A percentile compares a stretch with the other conserved stretches of the same genome.
phyloP scores from a whole-genome alignment of 345 rosid species.

The Punica granatum region DNA sequence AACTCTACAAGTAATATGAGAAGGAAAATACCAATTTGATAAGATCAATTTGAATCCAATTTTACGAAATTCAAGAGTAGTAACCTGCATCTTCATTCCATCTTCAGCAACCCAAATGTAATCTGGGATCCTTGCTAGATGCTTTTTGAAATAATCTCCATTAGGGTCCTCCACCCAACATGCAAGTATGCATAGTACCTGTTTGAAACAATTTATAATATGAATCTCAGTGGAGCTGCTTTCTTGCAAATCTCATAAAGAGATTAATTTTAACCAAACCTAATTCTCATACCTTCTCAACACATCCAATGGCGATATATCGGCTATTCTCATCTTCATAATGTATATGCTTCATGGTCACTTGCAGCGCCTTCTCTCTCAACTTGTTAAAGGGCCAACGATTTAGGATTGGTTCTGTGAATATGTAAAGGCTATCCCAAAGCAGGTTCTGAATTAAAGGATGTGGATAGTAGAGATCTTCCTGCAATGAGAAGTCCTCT shows the following conservation, averaged over 20 bases:
- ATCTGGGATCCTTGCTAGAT: constrained; percentile 45
- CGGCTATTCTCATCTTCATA: constrained; percentile 31
- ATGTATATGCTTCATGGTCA: constrained; percentile 28
- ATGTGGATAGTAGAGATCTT: constrained; percentile 12
- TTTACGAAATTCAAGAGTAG: not conserved
- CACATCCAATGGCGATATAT: no score
- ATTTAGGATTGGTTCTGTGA: constrained; percentile 31
- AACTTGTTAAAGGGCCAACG: constrained; percentile 39
- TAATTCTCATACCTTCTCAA: no score
- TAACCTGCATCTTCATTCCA: constrained; percentile 58
- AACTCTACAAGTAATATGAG: not conserved
- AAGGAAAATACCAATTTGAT: no score
- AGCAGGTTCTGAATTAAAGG: constrained; percentile 22
- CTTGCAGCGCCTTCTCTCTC: constrained; percentile 23
- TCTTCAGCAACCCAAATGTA: constrained; percentile 64
- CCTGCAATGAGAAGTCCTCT: constrained; percentile 15
- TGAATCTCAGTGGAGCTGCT: no score
- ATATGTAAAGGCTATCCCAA: constrained; percentile 27
- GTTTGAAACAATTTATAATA: constrained; percentile 10
- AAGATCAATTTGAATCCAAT: no score
- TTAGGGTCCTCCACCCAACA: constrained; percentile 64
- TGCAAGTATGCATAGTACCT: constrained; percentile 50
- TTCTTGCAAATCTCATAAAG: no score
- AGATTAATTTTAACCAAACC: no score
- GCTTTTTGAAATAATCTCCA: constrained; percentile 20